Base-by-base conservation (phyloP, 2,329 filamentous ascomycete species). In the Biscogniauxia mediterranea region DNA sequence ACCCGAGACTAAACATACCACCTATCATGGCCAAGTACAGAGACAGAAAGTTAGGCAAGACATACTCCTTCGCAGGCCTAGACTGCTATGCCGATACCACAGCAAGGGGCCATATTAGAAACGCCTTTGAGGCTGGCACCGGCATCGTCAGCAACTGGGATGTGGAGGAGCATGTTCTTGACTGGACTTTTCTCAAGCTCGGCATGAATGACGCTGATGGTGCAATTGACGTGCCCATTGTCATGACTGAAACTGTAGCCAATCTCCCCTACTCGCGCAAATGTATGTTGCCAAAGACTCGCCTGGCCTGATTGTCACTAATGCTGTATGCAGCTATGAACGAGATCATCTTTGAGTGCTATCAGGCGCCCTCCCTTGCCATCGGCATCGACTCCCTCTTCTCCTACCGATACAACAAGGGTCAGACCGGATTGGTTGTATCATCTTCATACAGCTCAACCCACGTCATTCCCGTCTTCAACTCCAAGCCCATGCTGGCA, bases 71-170 rank as follows among this genome's bases (percentile, higher is more conserved):
- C 73, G 89, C 96, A 52, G 95, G 95, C 59, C 87, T 88, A 69
- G 95, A 99, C 79, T 92, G 96, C 72, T 98, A 95, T 72, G 90
- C 93, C 65, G 95, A 99, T 77, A 95, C 94, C 25, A 97, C 93
- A 1, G 93, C 95, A 21, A 86, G 92, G 60, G 92, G 93, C 11
- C 95, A 98, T 74, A 89, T 96, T 62, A 89, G 94, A 74, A 91
- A 92, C 74, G 89, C 93, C 1, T 98, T 97, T 70, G 95, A 99
- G 75, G 85, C 89, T 1, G 93, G 93, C 23, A 94, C 89, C 52
- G 94, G 93, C 66, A 89, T 99, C 54, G 87, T 98, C 63, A 93
- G 92, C 75, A 98, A 98, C 74, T 99, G 96, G 93, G 95, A 99
- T 76, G 93, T 93, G 38, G 93, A 97, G 87, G 95, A 99, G 76